phyloP scores from a whole-genome alignment of 1,139 yeast genomes.

The Blastobotrys malaysiensis region DNA sequence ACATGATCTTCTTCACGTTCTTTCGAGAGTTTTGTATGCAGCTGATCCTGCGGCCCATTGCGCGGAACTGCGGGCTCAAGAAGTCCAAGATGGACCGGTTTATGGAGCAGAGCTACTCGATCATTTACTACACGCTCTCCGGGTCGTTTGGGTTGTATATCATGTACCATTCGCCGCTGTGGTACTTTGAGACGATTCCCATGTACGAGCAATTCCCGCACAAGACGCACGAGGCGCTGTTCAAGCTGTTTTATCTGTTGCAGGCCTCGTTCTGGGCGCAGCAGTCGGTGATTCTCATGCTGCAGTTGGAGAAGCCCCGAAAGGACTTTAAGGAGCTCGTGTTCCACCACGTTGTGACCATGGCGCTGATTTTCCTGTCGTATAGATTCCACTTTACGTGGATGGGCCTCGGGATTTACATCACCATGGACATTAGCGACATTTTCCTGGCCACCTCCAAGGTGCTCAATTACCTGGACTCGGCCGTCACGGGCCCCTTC shows the following conservation, averaged over 20 bases:
- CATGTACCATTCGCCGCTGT: slow-evolving; percentile 75
- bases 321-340: slow-evolving; percentile 88
- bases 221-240: slow-evolving; percentile 59
- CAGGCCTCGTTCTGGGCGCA: slow-evolving; percentile 99
- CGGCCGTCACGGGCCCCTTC: slow-evolving; percentile 56
- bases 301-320: slow-evolving; percentile 91
- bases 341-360: slow-evolving; percentile 88
- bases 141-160: slow-evolving; percentile 89
- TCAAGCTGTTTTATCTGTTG: slow-evolving; percentile 77
- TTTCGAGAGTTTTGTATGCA: slow-evolving; percentile 90
- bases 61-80: slow-evolving; percentile 49
- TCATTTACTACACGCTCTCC: slow-evolving; percentile 70
- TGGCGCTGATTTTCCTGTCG: slow-evolving; percentile 81
- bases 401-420: slow-evolving; percentile 86
- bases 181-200: slow-evolving; percentile 82
- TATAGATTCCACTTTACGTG: slow-evolving; percentile 94
- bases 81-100: slow-evolving; percentile 67
- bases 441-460: slow-evolving; percentile 81
- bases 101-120: slow-evolving; percentile 87
- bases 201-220: slow-evolving; percentile 84
- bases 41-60: slow-evolving; percentile 66
- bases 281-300: slow-evolving; percentile 73
- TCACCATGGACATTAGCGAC: slow-evolving; percentile 95
- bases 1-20: slow-evolving; percentile 84
- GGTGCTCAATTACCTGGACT: slow-evolving; percentile 75